phyloP scores from a whole-genome alignment of 495 filamentous ascomycete species.

The Neurospora sp. region DNA sequence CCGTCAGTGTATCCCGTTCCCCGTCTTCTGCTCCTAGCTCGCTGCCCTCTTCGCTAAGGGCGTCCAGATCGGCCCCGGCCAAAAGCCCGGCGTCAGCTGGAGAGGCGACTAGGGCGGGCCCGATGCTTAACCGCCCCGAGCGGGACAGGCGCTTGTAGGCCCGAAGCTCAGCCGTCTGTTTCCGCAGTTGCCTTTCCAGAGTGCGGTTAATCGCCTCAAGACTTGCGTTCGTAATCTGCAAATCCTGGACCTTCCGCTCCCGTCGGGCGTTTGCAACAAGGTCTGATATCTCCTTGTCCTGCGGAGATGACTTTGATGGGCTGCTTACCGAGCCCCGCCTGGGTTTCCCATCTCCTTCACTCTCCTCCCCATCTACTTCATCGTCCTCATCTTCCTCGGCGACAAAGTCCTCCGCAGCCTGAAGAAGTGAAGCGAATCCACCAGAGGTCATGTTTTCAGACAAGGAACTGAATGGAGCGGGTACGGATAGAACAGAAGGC shows the following conservation, averaged over 20 bases:
- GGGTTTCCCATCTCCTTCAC: constrained; percentile 16
- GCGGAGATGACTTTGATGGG: constrained; percentile 38
- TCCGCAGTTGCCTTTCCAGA: constrained; percentile 80
- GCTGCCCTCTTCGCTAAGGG: constrained; percentile 42
- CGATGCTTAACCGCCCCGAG: constrained; percentile 54
- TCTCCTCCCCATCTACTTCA: constrained; percentile 3
- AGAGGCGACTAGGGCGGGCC: neutral
- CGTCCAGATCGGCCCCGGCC: constrained; percentile 31
- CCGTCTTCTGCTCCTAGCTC: constrained; percentile 29
- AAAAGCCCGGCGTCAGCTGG: constrained; percentile 14
- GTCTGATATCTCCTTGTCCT: constrained; percentile 49
- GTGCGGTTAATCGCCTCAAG: constrained; percentile 94
- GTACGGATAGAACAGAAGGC: neutral
- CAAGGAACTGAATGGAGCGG: constrained; percentile 4
- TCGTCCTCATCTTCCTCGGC: constrained; percentile 13
- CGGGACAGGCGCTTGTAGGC: constrained; percentile 73
- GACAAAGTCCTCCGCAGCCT: constrained; percentile 38
- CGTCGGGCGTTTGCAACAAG: constrained; percentile 73
- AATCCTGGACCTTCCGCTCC: constrained; percentile 88
- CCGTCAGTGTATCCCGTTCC: constrained; percentile 10
- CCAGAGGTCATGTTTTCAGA: constrained; percentile 8
- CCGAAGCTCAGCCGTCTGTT: constrained; percentile 81
- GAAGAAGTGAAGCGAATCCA: constrained; percentile 35
- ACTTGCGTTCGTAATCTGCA: constrained; percentile 97
- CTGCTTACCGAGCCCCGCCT: constrained; percentile 33